Percentiles rank a stretch among this genome's conserved stretches.
These are phyloP conservation scores for Eurotiales sp. DNA, from an alignment of 2,329 filamentous ascomycete species.

Conservation along the genomic window DNA sequence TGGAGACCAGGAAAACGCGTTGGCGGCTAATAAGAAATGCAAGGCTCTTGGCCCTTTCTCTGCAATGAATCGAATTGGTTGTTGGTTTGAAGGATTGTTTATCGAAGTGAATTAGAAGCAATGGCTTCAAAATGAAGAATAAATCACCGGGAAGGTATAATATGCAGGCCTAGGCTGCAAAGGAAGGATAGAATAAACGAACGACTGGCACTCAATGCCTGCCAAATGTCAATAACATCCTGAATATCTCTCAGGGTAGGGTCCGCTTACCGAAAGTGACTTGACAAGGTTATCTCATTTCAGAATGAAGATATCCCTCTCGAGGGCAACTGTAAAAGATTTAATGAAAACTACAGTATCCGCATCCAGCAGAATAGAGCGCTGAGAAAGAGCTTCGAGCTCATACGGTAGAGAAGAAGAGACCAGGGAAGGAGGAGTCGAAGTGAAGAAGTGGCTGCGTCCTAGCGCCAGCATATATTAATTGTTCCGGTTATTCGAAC, in stretches of 20 bases:
- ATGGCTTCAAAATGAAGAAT: background rate
- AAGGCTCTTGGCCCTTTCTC: background rate
- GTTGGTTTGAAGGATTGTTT: background rate
- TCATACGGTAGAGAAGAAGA: slow-evolving; percentile 10
- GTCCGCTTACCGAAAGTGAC: slow-evolving; percentile 4
- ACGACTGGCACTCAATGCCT: slow-evolving; percentile 17
- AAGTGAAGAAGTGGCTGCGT: background rate
- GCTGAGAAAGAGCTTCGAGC: slow-evolving; percentile 16
- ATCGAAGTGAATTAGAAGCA: background rate
- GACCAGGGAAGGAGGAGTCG: slow-evolving; percentile 2
- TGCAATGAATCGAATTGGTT: background rate
- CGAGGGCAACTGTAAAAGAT: no score
- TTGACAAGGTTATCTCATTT: slow-evolving; percentile 4
- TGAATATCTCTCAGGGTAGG: background rate
- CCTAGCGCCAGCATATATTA: slow-evolving; percentile 5
- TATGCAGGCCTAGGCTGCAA: slow-evolving; percentile 11
- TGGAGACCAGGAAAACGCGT: background rate
- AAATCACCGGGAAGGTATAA: background rate
- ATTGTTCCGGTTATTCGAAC: background rate
- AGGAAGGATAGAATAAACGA: slow-evolving; percentile 9
- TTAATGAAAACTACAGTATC: slow-evolving; percentile 7
- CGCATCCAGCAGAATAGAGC: slow-evolving; percentile 9
- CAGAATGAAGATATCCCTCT: background rate
- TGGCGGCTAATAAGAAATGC: background rate
- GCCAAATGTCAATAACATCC: background rate